Evolutionary conservation across 2,329 filamentous ascomycete species (phyloP), one percentile per base, ranked within the genome.

Genomic region (Trichophyton benhamiae): DNA sequence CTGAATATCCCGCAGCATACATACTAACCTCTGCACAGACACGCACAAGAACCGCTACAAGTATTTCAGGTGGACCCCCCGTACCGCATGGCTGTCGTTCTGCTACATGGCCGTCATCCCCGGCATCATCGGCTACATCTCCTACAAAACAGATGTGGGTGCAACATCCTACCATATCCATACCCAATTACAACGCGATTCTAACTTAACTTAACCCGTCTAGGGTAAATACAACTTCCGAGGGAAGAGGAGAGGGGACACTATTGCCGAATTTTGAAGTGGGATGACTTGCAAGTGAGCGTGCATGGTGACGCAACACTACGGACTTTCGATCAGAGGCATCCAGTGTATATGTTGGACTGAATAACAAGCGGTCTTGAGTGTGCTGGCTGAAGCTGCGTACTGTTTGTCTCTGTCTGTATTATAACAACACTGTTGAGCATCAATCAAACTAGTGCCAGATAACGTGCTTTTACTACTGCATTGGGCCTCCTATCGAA

Each of bases 31-130:
- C 3, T 27, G n/a, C n/a, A 13, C 27, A 96, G 91, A 87, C 74
- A 88, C 96, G 85, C 84, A 82, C 71, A 80, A 83, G 71, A 90
- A 89, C 79, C 87, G 94, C 67, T 87, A 91, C 83, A 90, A 90
- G 78, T 96, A 89, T 83, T 99, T 97, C 83, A 84, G 90, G 75
- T 97, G 90, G 89, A 97, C 88, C 41, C 83, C 85, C 59, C 82
- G 88, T 70, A 95, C 90, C 53, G 90, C 89, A 33, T 85, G 83
- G 78, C 76, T 96, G 70, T 86, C 87, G 3, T 84, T 96, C 72
- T 79, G 87, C 66, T 96, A 92, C 75, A 82, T 87, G 62, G 78
- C 85, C 38, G 78, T 86, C 60, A 82, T 96, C 49, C 94, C 94
- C 6, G 75, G 78, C 46, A 79, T 88, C 62, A 69, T 95, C 67